Percentiles rank a stretch among this genome's conserved stretches.
Evolutionary conservation across 2,329 filamentous ascomycete species (phyloP).

Genomic region (Fusarium camptoceras): DNA sequence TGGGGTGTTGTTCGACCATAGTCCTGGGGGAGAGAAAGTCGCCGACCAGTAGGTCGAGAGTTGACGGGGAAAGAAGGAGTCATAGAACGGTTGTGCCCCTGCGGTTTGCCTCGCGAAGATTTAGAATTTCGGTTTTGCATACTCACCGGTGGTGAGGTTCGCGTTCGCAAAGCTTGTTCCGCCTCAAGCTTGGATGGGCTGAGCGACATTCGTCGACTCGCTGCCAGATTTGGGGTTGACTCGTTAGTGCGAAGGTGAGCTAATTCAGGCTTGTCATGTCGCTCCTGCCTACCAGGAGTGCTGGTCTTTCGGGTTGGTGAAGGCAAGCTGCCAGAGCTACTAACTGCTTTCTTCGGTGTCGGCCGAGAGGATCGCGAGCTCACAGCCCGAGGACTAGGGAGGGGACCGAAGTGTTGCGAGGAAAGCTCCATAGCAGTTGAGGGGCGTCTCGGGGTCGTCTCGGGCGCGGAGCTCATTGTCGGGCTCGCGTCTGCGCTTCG

Average conservation of each 20-base stretch:
- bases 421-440: constrained; percentile 19
- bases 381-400: constrained; percentile 2
- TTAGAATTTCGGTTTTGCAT: constrained; percentile 56
- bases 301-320: constrained; percentile 11
- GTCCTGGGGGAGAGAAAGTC: constrained; percentile 38
- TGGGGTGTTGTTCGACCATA: constrained; percentile 33
- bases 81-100: constrained; percentile 23
- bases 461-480: constrained; percentile 5
- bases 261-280: constrained; percentile 30
- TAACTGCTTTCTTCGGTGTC: constrained; percentile 6
- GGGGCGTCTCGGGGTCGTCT: constrained; percentile 16
- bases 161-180: constrained; percentile 46
- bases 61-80: constrained; percentile 31
- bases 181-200: constrained; percentile 20
- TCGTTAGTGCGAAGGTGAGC: constrained; percentile 32
- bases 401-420: background rate
- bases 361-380: constrained; percentile 9
- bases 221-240: constrained; percentile 47
- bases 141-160: constrained; percentile 56
- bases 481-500: constrained; percentile 26
- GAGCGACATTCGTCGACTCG: constrained; percentile 15
- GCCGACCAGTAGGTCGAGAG: constrained; percentile 18
- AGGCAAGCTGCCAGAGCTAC: constrained; percentile 8
- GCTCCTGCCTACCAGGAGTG: background rate
- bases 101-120: constrained; percentile 29